Evolutionary conservation across 306 rosid species (phyloP), one percentile per base, ranked within the genome.

Genomic region (Ormosia semicastrata): DNA sequence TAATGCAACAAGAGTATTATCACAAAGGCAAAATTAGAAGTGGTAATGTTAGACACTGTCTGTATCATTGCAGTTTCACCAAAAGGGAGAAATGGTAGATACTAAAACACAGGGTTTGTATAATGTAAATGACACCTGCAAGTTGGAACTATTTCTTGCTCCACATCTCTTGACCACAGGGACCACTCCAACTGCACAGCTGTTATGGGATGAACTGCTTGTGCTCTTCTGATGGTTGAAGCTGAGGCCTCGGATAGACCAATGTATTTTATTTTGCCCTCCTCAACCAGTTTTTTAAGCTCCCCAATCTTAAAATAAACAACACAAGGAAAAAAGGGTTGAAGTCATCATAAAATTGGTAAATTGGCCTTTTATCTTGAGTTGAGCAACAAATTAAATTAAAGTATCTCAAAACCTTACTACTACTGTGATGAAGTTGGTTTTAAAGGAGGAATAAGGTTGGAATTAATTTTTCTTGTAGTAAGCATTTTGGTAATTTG

Each of bases 231-330:
- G 64, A 90, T 90, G 13, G 94, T 88, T 18, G 90, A 84, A 52
- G 92, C 87, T 6, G 94, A 90, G 2, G 94, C 94, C 86, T 90
- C 94, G 0, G 92, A 88, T 1, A 90, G 59, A 34, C 92, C 94
- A 44, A 88, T 86, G 84, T 90, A 88, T 65, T 85, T 88, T 66
- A 90, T 81, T 66, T 86, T 90, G 18, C 92, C 92, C 58, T 88
- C 94, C 83, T 86, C 94, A 66, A 86, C 87, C 1, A 86, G 83
- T 76, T 86, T 90, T 78, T 90, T 88, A 13, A 90, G 85, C 17
- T 90, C 94, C 17, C 89, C 94, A 57, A 86, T 69, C 94, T 90
- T 64, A 3, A 15, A 49, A 12, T 13, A 49, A 49, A 10, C 6
- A 47, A 49, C 12, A 49, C 12, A 49, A 11, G 13, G 53, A 47